phyloP scores from a whole-genome alignment of 2,329 filamentous ascomycete species.

The Capronia americana region DNA sequence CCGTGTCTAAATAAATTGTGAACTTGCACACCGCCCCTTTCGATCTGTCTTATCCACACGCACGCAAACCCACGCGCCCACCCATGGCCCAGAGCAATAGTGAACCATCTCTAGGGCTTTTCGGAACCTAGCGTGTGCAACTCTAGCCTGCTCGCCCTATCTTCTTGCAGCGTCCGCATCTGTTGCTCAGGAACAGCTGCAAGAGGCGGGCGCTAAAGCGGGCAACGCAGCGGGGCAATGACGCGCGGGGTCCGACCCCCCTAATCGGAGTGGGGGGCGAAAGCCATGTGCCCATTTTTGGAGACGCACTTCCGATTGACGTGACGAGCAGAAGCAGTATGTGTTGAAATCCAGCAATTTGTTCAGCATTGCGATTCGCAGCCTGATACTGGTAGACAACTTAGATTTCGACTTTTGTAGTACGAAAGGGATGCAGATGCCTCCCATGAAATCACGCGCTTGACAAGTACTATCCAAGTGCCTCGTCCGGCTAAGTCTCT shows the following conservation, averaged over 20 bases:
- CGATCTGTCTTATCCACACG: not conserved
- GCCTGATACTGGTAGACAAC: not conserved
- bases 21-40: constrained; percentile 25
- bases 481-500: not conserved
- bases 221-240: constrained; percentile 11
- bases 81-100: constrained; percentile 1
- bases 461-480: not conserved
- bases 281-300: constrained; percentile 21
- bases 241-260: constrained; percentile 14
- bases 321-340: not conserved
- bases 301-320: not conserved
- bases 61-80: not conserved
- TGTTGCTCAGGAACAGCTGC: constrained; percentile 28
- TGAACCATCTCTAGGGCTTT: constrained; percentile 8
- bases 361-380: not conserved
- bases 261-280: constrained; percentile 6
- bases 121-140: constrained; percentile 15
- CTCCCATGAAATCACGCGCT: not conserved
- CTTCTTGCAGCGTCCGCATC: constrained; percentile 8
- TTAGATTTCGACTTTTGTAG: not conserved
- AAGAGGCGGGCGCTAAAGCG: constrained; percentile 29
- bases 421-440: not conserved
- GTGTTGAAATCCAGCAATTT: not conserved
- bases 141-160: not conserved
- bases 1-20: constrained; percentile 19